phyloP scores from a whole-genome alignment of 208 protist species.

The Angomonas deanei region DNA sequence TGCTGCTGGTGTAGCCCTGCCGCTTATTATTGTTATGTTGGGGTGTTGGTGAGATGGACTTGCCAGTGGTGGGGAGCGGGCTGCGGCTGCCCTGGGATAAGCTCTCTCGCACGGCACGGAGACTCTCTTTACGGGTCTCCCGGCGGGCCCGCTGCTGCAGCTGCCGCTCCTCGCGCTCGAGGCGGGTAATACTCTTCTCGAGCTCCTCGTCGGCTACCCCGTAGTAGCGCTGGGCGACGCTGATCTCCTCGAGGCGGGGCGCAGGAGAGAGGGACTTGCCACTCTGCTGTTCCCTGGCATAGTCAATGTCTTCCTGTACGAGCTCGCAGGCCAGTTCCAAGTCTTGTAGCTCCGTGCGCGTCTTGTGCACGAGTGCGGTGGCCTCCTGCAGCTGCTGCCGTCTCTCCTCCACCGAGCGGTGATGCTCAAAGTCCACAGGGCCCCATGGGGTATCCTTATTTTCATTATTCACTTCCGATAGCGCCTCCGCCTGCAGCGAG shows the following conservation, averaged over 20 bases:
- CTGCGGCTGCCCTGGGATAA: slow-evolving; percentile 10
- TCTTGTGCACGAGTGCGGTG: slow-evolving; percentile 23
- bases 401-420: slow-evolving; percentile 1
- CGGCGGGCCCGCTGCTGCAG: slow-evolving; percentile 47
- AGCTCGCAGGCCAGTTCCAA: slow-evolving; percentile 70
- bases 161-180: slow-evolving; percentile 61
- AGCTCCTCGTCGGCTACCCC: slow-evolving; percentile 41
- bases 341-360: slow-evolving; percentile 45
- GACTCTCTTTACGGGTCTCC: slow-evolving; percentile 50
- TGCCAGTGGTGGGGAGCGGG: neutral
- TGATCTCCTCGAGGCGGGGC: slow-evolving; percentile 20
- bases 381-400: slow-evolving; percentile 25
- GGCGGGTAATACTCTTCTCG: slow-evolving; percentile 38
- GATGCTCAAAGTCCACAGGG: neutral
- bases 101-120: slow-evolving; percentile 57
- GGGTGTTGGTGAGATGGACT: neutral
- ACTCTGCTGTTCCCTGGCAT: slow-evolving; percentile 13
- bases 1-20: neutral
- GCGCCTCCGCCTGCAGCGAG: neutral
- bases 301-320: slow-evolving; percentile 62
- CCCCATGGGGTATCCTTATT: neutral
- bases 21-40: neutral
- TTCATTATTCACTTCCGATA: neutral
- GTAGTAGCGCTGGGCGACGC: slow-evolving; percentile 18
- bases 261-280: slow-evolving; percentile 34